Conservation (phyloP, 768 basidiomycete species). For the Suillus decipiens region DNA sequence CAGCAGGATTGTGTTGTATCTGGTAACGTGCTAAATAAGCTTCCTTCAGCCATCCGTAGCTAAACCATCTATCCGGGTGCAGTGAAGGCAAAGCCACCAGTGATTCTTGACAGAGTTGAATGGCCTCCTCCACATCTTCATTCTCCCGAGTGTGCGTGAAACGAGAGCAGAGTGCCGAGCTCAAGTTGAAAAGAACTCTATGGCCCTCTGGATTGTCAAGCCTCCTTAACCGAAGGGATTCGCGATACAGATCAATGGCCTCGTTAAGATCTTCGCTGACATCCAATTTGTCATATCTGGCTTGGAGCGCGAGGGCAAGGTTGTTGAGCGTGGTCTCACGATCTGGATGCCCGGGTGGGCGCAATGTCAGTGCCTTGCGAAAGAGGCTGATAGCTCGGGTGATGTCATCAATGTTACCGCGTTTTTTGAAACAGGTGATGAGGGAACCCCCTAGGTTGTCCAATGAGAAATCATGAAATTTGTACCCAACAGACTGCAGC, state of each 20-base stretch:
- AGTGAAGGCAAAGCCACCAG: neutral
- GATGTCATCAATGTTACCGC: constrained; percentile 17
- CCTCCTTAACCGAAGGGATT: constrained; percentile 10
- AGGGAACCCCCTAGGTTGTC: constrained; percentile 21
- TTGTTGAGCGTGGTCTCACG: constrained; percentile 12
- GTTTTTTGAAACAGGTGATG: constrained; percentile 16
- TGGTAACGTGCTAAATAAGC: constrained; percentile 30
- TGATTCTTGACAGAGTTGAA: constrained; percentile 8
- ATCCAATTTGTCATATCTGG: constrained; percentile 14
- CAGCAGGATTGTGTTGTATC: constrained; percentile 14
- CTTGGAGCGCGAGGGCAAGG: constrained; percentile 16
- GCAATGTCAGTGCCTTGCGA: constrained; percentile 12
- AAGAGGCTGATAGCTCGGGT: constrained; percentile 11
- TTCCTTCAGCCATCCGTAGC: neutral
- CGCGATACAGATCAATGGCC: constrained; percentile 16
- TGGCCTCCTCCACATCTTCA: constrained; percentile 29
- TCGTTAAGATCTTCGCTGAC: constrained; percentile 20
- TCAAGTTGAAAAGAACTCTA: constrained; percentile 10
- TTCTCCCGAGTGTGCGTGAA: constrained; percentile 9
- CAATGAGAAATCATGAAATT: constrained; percentile 11
- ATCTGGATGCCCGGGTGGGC: constrained; percentile 10
- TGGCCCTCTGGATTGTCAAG: constrained; percentile 14
- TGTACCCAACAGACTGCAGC: neutral
- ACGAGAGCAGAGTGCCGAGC: constrained; percentile 17
- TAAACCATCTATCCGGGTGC: neutral